Conservation (phyloP, 2,329 filamentous ascomycete species). For the Chaetomium olivaceum region DNA sequence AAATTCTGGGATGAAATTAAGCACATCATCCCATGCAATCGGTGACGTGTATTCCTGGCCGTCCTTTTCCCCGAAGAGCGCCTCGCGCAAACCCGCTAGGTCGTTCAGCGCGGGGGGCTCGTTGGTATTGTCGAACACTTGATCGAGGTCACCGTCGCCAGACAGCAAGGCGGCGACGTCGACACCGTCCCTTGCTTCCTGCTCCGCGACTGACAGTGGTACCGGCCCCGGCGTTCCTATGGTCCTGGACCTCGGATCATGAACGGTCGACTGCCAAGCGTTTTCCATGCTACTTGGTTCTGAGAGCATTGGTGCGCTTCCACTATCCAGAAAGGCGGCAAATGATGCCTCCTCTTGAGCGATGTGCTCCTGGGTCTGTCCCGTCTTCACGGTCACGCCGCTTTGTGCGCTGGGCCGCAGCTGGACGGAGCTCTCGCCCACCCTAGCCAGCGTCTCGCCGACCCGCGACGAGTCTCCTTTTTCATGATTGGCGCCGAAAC, state of each 20-base stretch:
- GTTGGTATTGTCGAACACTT: constrained; percentile 31
- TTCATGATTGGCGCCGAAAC: constrained; percentile 18
- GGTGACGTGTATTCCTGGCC: constrained; percentile 20
- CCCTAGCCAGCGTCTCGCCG: constrained; percentile 21
- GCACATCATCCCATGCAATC: constrained; percentile 46
- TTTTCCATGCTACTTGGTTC: constrained; percentile 26
- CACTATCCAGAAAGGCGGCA: constrained; percentile 40
- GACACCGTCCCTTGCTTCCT: constrained; percentile 42
- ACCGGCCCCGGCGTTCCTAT: not conserved
- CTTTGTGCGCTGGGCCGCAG: constrained; percentile 19
- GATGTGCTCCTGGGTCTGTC: constrained; percentile 35
- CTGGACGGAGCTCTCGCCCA: constrained; percentile 32
- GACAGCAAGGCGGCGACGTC: constrained; percentile 44
- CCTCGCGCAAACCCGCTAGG: constrained; percentile 39
- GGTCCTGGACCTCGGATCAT: not conserved
- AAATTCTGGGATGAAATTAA: constrained; percentile 54
- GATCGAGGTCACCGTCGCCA: constrained; percentile 29
- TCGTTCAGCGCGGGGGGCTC: constrained; percentile 36
- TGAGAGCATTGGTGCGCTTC: constrained; percentile 28
- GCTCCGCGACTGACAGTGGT: constrained; percentile 37
- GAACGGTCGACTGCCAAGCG: constrained; percentile 25
- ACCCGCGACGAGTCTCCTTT: constrained; percentile 33
- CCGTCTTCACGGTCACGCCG: constrained; percentile 34
- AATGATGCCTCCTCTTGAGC: constrained; percentile 41
- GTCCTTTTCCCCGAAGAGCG: constrained; percentile 41